These are phyloP conservation scores for Apiosordaria backusii DNA, from an alignment of 495 filamentous ascomycete species.

Conservation along the genomic window DNA sequence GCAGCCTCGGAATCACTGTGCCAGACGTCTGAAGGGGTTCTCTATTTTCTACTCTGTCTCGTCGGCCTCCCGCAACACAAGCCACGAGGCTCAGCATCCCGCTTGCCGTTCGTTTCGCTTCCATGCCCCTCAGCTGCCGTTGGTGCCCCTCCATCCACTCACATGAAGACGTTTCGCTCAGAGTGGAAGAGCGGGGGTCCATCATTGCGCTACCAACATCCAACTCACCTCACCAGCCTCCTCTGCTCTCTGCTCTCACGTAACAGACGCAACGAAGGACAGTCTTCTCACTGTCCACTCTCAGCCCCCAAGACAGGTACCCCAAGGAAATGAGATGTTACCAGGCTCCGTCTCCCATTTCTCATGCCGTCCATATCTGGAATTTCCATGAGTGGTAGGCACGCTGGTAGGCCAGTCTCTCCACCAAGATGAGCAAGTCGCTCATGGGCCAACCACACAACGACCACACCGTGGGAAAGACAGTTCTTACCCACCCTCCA, in stretches of 20 bases:
- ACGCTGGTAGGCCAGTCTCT: constrained; percentile 5
- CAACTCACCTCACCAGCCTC: neutral
- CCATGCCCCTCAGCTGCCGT: constrained; percentile 4
- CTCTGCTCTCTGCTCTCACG: neutral
- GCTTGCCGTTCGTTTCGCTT: constrained; percentile 1
- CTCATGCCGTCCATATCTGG: neutral
- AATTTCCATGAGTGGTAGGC: neutral
- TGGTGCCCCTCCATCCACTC: neutral
- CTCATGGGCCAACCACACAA: constrained; percentile 29
- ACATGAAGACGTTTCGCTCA: neutral
- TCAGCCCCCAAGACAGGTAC: constrained; percentile 6
- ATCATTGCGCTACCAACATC: neutral
- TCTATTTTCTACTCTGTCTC: neutral
- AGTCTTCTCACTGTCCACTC: neutral
- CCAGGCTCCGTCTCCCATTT: neutral
- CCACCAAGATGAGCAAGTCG: constrained; percentile 9
- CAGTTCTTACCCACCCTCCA: constrained; percentile 7
- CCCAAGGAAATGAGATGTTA: neutral
- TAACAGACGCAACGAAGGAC: neutral
- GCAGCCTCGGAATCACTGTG: neutral
- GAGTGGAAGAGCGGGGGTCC: neutral
- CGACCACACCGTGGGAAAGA: constrained; percentile 27
- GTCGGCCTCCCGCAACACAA: neutral
- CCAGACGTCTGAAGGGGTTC: neutral
- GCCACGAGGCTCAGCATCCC: constrained; percentile 8